Conservation (phyloP, 345 rosid genomes). For the Hibiscus mutabilis region DNA sequence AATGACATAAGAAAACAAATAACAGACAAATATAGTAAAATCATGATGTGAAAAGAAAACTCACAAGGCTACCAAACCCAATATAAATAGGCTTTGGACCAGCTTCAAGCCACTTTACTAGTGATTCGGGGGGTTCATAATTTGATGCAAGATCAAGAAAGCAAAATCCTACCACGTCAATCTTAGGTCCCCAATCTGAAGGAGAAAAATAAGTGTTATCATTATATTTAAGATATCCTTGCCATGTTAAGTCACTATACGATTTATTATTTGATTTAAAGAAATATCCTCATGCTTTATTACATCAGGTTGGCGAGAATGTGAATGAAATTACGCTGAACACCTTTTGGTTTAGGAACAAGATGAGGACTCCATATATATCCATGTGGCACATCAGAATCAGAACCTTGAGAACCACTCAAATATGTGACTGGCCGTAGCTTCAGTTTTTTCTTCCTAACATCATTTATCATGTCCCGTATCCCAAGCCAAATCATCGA, state of each 20-base stretch:
- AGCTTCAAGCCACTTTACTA: conserved; percentile 84
- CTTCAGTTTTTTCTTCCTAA: conserved; percentile 83
- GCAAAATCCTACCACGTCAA: conserved; percentile 97
- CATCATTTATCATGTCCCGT: conserved; percentile 92
- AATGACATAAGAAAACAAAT: neutral
- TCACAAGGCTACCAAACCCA: conserved; percentile 98
- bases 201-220: conserved; percentile 17
- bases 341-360: conserved; percentile 99
- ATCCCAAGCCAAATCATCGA: conserved; percentile 99
- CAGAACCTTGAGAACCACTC: conserved; percentile 94
- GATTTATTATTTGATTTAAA: neutral
- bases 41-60: conserved; percentile 23
- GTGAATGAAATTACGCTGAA: neutral
- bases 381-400: conserved; percentile 84
- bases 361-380: conserved; percentile 99
- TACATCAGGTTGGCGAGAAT: neutral
- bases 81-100: conserved; percentile 88
- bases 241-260: neutral
- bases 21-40: neutral
- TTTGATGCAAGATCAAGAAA: conserved; percentile 98
- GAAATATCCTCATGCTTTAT: neutral
- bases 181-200: conserved; percentile 94
- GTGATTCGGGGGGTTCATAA: conserved; percentile 88
- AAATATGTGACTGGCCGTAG: conserved; percentile 95
- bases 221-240: conserved; percentile 7